Conservation (phyloP, 228 moss, liverwort and hornwort species). For the Sphagnum magellanicum region DNA sequence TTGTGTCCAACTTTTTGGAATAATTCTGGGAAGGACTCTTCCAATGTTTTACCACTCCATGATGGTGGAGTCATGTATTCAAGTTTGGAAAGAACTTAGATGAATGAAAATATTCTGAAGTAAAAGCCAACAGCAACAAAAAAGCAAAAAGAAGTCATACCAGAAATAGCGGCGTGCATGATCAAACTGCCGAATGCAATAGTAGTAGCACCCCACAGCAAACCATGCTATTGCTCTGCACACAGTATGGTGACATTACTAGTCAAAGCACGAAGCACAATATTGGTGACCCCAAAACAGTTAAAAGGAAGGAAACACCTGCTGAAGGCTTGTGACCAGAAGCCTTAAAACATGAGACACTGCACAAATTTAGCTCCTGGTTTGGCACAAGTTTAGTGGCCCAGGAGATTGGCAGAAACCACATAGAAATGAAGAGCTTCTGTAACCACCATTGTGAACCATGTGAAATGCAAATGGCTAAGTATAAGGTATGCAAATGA, state of each 20-base stretch:
- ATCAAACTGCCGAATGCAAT: constrained; percentile 94
- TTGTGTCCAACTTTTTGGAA: too few relatives aligned
- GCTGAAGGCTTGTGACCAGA: neutral
- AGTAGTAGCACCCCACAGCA: constrained; percentile 97
- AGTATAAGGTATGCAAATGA: too few relatives aligned
- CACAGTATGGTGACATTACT: constrained; percentile 8
- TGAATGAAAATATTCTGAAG: neutral
- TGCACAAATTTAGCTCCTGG: too few relatives aligned
- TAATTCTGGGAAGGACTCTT: too few relatives aligned
- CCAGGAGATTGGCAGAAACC: too few relatives aligned
- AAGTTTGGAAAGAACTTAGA: neutral
- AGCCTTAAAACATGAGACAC: too few relatives aligned
- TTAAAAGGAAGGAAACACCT: neutral
- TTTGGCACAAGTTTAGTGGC: too few relatives aligned
- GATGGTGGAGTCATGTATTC: neutral
- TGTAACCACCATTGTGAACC: too few relatives aligned
- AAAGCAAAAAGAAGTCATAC: constrained; percentile 14
- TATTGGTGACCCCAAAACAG: too few relatives aligned
- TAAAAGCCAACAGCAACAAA: neutral
- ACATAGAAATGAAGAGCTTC: too few relatives aligned
- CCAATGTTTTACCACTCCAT: too few relatives aligned
- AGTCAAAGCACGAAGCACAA: neutral
- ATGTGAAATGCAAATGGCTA: too few relatives aligned
- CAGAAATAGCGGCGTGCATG: constrained; percentile 95
- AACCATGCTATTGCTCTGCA: constrained; percentile 94